These are phyloP conservation scores for Candida patagonica DNA, from an alignment of 805 yeast species.

Conservation along the genomic window DNA sequence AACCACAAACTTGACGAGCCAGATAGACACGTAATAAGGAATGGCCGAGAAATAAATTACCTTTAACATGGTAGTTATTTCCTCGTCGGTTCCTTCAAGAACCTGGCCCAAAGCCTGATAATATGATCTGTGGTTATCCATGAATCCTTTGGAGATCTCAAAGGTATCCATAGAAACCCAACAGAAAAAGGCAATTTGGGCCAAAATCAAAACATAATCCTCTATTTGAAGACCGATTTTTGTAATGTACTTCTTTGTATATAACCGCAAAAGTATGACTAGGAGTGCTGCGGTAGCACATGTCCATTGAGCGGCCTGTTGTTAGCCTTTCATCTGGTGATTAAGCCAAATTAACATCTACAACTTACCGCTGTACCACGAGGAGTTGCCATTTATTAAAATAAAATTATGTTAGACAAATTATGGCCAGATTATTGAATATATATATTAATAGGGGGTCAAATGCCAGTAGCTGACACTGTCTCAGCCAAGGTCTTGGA, in stretches of 20 bases:
- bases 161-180: conserved; percentile 21
- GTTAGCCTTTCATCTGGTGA: background rate
- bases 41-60: conserved; percentile 20
- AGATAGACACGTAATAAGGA: conserved; percentile 20
- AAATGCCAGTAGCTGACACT: too few species aligned
- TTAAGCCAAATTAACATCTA: background rate
- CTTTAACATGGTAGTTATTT: conserved; percentile 15
- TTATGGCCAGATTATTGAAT: too few species aligned
- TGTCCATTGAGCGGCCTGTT: conserved; percentile 19
- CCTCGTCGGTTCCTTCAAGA: conserved; percentile 9
- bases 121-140: conserved; percentile 17
- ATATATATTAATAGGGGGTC: too few species aligned
- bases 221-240: conserved; percentile 19
- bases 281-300: conserved; percentile 13
- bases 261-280: conserved; percentile 15
- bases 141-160: conserved; percentile 16
- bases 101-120: conserved; percentile 11
- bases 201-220: conserved; percentile 16
- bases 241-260: conserved; percentile 15
- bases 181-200: conserved; percentile 16
- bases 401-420: too few species aligned
- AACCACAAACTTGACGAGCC: conserved; percentile 21
- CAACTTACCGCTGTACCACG: conserved; percentile 6
- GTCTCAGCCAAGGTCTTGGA: too few species aligned
- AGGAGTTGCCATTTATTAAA: conserved; percentile 4